Base-by-base conservation (phyloP, 2,329 filamentous ascomycete genomes). In the Byssochlamys sp. region DNA sequence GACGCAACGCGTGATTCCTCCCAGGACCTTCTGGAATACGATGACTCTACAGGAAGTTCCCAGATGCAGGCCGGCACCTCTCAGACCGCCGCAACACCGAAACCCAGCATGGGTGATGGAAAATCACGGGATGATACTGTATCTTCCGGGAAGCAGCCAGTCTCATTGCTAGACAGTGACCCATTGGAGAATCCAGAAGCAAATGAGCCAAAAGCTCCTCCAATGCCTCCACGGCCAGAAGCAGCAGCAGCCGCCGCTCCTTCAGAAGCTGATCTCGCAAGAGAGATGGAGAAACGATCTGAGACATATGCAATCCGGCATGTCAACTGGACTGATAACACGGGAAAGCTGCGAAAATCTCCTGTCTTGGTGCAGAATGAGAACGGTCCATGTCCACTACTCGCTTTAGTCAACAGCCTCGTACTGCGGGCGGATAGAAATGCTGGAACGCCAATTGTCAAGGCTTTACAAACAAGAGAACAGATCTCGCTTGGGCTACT, bases 221-320 rank as follows among this genome's bases (percentile, higher is more conserved):
- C 50, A 9, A 33, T 24, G 2, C 31, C 57, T 52, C 35, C 48
- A 12, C 54, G 60, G 12, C 57, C 59, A 2, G 5, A 31, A 31
- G 50, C 56, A 14, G 52, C 58, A 31, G 50, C 56, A 14, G 52
- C 58, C 28, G 58, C 45, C 29, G 54, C 60, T 28, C 58, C 67
- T 25, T 66, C 70, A 2, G 68, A 70, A 24, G 62, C 66, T 2
- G 71, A 75, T 24, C 61, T 69, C 28, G 67, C 68, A 12, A 71
- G 62, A 57, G 69, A 75, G 56, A 66, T 65, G 39, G 71, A 75
- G 57, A 79, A 84, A 62, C 73, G 80, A 60, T 80, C 78, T 58
- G 91, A 96, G 71, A 94, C 90, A 0, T 97, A 99, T 66, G 88
- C 91, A 57, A 91, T 97, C 70, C 95, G 96, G 69, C 91, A 91